Percentiles rank a stretch among this genome's conserved stretches.
Conservation (phyloP, 495 filamentous ascomycete genomes). For the Schizothecium vesticola region DNA sequence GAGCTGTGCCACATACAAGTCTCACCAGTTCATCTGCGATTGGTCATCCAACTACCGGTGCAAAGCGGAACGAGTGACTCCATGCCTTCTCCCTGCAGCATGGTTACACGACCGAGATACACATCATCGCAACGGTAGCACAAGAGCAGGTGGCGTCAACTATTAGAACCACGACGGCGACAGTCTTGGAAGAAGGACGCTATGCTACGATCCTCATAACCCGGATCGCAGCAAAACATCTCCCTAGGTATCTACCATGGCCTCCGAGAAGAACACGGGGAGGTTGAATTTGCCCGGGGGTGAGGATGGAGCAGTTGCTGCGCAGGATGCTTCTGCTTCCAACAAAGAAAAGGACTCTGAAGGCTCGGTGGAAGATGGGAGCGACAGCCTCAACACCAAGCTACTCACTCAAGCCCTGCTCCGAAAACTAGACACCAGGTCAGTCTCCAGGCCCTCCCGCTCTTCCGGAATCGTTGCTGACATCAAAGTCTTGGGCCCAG, state of each 20-base stretch:
- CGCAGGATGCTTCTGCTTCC: neutral
- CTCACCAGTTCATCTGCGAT: neutral
- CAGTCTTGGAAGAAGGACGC: neutral
- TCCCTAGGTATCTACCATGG: neutral
- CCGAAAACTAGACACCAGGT: neutral
- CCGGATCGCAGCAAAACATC: neutral
- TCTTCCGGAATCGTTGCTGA: neutral
- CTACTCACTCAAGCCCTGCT: neutral
- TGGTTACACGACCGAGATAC: neutral
- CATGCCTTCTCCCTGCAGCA: neutral
- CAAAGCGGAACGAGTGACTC: neutral
- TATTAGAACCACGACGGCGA: neutral
- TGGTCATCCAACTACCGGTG: neutral
- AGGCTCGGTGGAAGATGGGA: neutral
- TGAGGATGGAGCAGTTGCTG: neutral
- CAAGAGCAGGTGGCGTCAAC: neutral
- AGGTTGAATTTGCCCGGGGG: neutral
- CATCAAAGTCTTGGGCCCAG: constrained; percentile 13
- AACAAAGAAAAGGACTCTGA: neutral
- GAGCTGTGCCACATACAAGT: neutral
- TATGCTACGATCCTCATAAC: neutral
- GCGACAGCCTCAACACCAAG: neutral
- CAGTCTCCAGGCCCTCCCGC: neutral
- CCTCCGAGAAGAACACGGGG: neutral
- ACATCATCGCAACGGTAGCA: neutral